phyloP scores from a whole-genome alignment of 768 basidiomycete species.

The Boletus rubescentipes region DNA sequence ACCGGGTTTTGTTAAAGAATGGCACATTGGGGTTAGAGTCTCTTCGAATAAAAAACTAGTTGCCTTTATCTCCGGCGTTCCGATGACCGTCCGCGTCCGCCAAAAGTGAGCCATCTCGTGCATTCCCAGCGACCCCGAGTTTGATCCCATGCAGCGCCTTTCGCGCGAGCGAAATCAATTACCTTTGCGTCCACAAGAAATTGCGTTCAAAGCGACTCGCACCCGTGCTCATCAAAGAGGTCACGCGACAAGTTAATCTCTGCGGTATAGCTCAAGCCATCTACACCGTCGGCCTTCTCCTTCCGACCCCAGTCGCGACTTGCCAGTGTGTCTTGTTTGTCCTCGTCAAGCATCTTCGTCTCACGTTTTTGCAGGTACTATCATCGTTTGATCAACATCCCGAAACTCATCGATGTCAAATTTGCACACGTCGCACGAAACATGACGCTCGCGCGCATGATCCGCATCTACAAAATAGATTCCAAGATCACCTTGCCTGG shows the following conservation, averaged over 20 bases:
- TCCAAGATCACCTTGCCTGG: conserved; percentile 52
- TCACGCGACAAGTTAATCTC: conserved; percentile 89
- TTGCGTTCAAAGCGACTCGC: conserved; percentile 91
- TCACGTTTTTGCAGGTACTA: conserved; percentile 59
- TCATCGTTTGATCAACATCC: conserved; percentile 88
- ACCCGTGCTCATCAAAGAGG: conserved; percentile 96
- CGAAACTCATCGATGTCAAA: conserved; percentile 86
- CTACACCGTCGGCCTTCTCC: conserved; percentile 90
- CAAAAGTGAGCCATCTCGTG: conserved; percentile 55
- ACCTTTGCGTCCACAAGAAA: conserved; percentile 97
- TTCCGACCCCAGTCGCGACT: conserved; percentile 90
- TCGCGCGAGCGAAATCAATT: conserved; percentile 89
- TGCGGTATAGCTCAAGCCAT: conserved; percentile 94
- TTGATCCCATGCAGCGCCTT: conserved; percentile 51
- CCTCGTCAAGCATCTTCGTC: neutral
- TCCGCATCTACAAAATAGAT: conserved; percentile 70
- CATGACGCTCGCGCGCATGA: conserved; percentile 91
- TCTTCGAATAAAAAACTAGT: conserved; percentile 89
- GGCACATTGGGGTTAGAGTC: conserved; percentile 96
- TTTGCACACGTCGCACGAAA: conserved; percentile 87
- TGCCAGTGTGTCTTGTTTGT: conserved; percentile 56
- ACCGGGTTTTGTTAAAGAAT: conserved; percentile 89
- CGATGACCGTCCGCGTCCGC: conserved; percentile 82
- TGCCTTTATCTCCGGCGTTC: conserved; percentile 94
- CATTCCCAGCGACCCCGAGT: neutral